phyloP scores from a whole-genome alignment of 2,329 filamentous ascomycete genomes.

The Aspergillus floridensis region DNA sequence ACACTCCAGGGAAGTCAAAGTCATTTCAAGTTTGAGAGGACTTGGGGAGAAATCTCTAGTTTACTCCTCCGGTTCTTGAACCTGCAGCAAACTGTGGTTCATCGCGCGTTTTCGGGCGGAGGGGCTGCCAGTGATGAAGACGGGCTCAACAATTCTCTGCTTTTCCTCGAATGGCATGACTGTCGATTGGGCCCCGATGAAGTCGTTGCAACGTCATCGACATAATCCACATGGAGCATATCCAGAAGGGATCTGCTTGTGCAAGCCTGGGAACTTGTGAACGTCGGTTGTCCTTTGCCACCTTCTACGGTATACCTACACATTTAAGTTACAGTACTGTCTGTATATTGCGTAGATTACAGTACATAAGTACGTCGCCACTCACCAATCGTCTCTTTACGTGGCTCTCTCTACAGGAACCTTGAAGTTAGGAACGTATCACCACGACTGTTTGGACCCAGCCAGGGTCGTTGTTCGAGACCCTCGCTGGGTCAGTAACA shows the following conservation, averaged over 20 bases:
- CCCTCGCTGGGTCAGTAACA: not conserved
- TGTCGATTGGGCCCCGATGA: not conserved
- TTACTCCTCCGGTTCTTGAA: not conserved
- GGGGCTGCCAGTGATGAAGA: not conserved
- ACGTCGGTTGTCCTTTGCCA: not conserved
- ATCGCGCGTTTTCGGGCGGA: not conserved
- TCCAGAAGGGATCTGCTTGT: not conserved
- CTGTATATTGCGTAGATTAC: not conserved
- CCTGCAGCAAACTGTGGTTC: constrained; percentile 7
- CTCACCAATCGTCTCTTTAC: too few species aligned
- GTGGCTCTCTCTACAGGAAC: too few species aligned
- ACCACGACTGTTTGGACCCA: too few species aligned
- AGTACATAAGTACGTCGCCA: too few species aligned
- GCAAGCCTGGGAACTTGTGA: not conserved
- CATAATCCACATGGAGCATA: not conserved
- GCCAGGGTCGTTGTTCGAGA: too few species aligned
- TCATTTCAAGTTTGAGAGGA: not conserved
- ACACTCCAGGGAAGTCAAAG: not conserved
- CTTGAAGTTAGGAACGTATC: too few species aligned
- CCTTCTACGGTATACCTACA: not conserved
- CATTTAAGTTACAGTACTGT: not conserved
- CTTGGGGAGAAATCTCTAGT: not conserved
- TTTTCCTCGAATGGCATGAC: not conserved
- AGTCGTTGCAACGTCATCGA: not conserved
- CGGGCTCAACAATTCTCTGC: not conserved